phyloP scores from a whole-genome alignment of 306 rosid species.

The Cicer arietinum region DNA sequence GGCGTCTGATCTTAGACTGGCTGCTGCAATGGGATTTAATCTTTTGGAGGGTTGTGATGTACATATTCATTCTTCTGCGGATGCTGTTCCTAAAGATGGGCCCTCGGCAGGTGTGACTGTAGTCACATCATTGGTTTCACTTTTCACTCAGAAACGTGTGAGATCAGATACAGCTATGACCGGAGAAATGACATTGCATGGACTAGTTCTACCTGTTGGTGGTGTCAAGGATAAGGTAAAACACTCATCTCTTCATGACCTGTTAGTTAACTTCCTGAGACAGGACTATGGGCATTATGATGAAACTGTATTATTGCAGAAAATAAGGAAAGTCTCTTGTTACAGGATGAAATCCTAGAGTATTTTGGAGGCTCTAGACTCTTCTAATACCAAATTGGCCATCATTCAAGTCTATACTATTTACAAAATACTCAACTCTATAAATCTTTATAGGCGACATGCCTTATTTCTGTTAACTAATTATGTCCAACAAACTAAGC shows the following conservation, averaged over 20 bases:
- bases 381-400: not conserved
- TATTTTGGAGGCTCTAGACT: conserved; percentile 1
- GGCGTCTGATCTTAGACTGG: conserved; percentile 74
- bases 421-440: not conserved
- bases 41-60: conserved; percentile 90
- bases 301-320: not conserved
- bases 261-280: conserved; percentile 33
- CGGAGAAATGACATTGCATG: conserved; percentile 98
- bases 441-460: not conserved
- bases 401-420: not conserved
- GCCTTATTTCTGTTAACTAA: not conserved
- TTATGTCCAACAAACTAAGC: not conserved
- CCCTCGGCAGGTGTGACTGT: conserved; percentile 99
- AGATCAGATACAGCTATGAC: conserved; percentile 99
- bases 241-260: conserved; percentile 15
- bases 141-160: conserved; percentile 77
- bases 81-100: conserved; percentile 98
- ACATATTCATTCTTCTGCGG: conserved; percentile 97
- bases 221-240: conserved; percentile 97
- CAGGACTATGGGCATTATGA: not conserved
- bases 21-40: conserved; percentile 66
- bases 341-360: not conserved
- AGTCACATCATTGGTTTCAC: conserved; percentile 92
- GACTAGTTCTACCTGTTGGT: conserved; percentile 95
- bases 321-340: not conserved